Evolutionary conservation across 73 alveolate genomes (phyloP).

Genomic region (Urostyla sp.): DNA sequence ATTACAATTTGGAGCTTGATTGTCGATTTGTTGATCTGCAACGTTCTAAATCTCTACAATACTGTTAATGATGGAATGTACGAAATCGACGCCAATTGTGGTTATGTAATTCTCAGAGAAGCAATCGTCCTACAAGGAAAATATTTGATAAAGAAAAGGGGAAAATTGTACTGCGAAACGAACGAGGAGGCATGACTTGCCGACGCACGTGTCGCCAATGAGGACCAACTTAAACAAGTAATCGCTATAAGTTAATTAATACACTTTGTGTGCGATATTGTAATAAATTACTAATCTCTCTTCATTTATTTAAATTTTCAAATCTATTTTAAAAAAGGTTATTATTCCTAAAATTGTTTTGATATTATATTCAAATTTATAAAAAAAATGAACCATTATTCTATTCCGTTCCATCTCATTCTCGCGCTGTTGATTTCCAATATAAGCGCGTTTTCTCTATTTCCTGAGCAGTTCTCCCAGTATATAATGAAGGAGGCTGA

Average conservation of each 20-base stretch:
- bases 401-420: no score
- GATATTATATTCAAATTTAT: no score
- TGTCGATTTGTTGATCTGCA: constrained; percentile 45
- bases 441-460: no score
- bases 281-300: constrained; percentile 55
- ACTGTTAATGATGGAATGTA: background rate
- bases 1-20: constrained; percentile 65
- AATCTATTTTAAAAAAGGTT: no score
- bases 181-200: constrained; percentile 52
- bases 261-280: background rate
- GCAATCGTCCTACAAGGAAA: constrained; percentile 60
- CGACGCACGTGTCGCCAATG: constrained; percentile 64
- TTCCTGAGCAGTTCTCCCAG: no score
- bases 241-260: constrained; percentile 24
- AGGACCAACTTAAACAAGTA: constrained; percentile 58
- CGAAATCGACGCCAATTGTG: constrained; percentile 66
- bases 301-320: constrained; percentile 28
- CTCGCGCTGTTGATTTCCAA: no score
- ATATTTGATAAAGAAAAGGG: background rate
- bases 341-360: no score
- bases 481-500: no score
- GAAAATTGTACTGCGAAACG: constrained; percentile 48
- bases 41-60: constrained; percentile 67
- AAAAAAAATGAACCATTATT: no score
- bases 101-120: constrained; percentile 69